A percentile compares a stretch with the other conserved stretches of the same genome.
phyloP scores from a whole-genome alignment of 1,284 basidiomycete species.

The Puccinia polysora region DNA sequence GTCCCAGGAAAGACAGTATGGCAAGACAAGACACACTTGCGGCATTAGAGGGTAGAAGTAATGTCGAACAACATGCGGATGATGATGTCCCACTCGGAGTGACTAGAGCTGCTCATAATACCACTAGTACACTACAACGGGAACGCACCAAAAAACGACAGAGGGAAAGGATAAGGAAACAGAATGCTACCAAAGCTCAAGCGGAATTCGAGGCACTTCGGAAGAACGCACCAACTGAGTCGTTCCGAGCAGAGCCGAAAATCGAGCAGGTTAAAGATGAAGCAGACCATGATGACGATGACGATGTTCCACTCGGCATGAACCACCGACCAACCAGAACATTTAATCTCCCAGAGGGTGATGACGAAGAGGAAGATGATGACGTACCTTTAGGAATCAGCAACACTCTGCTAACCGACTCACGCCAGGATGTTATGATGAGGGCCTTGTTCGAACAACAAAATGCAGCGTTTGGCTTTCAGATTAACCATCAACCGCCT shows the following conservation, averaged over 20 bases:
- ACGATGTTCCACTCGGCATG: slow-evolving; percentile 30
- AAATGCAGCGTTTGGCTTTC: slow-evolving; percentile 9
- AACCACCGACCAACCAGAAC: too few relatives aligned
- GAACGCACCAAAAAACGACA: slow-evolving; percentile 26
- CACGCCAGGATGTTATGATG: slow-evolving; percentile 17
- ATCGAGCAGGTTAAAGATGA: too few relatives aligned
- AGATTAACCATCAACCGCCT: neutral
- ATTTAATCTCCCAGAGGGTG: too few relatives aligned
- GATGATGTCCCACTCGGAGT: slow-evolving; percentile 42
- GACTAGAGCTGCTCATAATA: slow-evolving; percentile 29
- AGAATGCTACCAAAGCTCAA: slow-evolving; percentile 3
- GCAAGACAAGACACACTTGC: slow-evolving; percentile 35
- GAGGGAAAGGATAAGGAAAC: neutral
- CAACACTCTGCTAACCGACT: neutral
- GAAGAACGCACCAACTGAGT: neutral
- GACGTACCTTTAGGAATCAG: neutral
- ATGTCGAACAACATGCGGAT: slow-evolving; percentile 29
- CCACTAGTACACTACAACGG: neutral
- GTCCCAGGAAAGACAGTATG: neutral
- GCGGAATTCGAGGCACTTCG: slow-evolving; percentile 10
- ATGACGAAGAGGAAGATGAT: neutral
- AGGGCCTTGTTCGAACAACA: neutral
- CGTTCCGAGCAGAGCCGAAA: neutral
- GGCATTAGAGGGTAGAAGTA: slow-evolving; percentile 30
- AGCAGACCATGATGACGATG: slow-evolving; percentile 10